Conservation (phyloP, 768 basidiomycete species). For the Pleurotus salmoneostramineus region DNA sequence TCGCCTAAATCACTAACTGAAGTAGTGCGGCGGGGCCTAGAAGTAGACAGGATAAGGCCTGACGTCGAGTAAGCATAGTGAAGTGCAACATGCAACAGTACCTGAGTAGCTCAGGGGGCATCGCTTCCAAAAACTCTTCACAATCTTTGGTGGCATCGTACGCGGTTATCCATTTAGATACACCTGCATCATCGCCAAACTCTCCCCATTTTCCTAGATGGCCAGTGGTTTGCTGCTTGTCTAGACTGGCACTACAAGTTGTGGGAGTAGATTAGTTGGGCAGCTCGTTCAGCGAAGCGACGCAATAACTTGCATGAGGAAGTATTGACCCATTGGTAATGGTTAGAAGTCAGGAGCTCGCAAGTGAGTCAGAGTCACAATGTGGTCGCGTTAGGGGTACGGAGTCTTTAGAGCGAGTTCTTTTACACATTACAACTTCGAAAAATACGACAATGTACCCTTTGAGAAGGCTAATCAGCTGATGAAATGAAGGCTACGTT, state of each 20-base stretch:
- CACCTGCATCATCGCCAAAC: not conserved
- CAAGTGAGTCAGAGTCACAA: too few relatives aligned
- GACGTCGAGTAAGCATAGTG: not conserved
- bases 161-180: not conserved
- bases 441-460: constrained; percentile 54
- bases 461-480: constrained; percentile 11
- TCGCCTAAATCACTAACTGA: not conserved
- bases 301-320: not conserved
- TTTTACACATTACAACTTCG: constrained; percentile 38
- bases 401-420: too few relatives aligned
- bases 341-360: not conserved
- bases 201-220: not conserved
- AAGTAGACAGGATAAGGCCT: not conserved
- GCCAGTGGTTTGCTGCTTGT: not conserved
- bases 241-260: not conserved
- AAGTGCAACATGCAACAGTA: too few relatives aligned
- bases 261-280: not conserved
- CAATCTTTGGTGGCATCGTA: too few relatives aligned
- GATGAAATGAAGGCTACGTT: not conserved
- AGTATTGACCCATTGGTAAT: not conserved
- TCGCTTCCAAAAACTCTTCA: not conserved
- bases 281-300: not conserved
- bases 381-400: too few relatives aligned
- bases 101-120: not conserved
- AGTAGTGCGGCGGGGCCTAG: not conserved